A percentile compares a stretch with the other conserved stretches of the same genome.
Conservation (phyloP, 768 basidiomycete species). For the Auricularia auricula-judae region DNA sequence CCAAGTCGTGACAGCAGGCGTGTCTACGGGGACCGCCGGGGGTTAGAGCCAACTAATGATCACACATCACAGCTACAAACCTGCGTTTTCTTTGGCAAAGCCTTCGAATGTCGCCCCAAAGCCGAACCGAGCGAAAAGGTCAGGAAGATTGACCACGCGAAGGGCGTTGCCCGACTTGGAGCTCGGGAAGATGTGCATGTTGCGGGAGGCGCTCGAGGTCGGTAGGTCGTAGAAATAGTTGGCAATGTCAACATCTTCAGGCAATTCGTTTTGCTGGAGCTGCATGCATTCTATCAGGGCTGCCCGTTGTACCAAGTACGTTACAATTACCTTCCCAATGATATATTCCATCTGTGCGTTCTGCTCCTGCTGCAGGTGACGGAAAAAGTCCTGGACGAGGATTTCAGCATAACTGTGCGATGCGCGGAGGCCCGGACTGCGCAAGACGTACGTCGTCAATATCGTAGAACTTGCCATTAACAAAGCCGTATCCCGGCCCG, state of each 20-base stretch:
- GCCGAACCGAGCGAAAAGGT: slow-evolving; percentile 37
- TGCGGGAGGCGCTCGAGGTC: slow-evolving; percentile 57
- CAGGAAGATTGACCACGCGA: slow-evolving; percentile 43
- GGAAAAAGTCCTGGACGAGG: slow-evolving; percentile 46
- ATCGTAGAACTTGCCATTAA: slow-evolving; percentile 76
- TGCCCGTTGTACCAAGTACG: not conserved
- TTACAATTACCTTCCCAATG: slow-evolving; percentile 48
- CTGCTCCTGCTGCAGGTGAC: slow-evolving; percentile 50
- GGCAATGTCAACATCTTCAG: slow-evolving; percentile 34
- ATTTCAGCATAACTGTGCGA: slow-evolving; percentile 3
- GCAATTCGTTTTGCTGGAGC: slow-evolving; percentile 11
- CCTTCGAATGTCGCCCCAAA: slow-evolving; percentile 30
- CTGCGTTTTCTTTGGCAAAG: slow-evolving; percentile 45
- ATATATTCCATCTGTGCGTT: slow-evolving; percentile 51
- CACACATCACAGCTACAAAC: slow-evolving; percentile 26
- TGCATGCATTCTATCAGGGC: slow-evolving; percentile 40
- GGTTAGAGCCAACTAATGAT: too few species aligned
- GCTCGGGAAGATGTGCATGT: slow-evolving; percentile 57
- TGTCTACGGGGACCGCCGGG: not conserved
- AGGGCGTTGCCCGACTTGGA: slow-evolving; percentile 31
- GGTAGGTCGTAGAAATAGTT: slow-evolving; percentile 90
- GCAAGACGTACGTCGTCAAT: slow-evolving; percentile 51
- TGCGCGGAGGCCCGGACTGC: not conserved
- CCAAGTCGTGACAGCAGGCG: slow-evolving; percentile 28
- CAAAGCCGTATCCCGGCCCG: slow-evolving; percentile 57